These are phyloP conservation scores for Paramecium pentaurelia DNA, from an alignment of 73 alveolate genomes.

Conservation along the genomic window DNA sequence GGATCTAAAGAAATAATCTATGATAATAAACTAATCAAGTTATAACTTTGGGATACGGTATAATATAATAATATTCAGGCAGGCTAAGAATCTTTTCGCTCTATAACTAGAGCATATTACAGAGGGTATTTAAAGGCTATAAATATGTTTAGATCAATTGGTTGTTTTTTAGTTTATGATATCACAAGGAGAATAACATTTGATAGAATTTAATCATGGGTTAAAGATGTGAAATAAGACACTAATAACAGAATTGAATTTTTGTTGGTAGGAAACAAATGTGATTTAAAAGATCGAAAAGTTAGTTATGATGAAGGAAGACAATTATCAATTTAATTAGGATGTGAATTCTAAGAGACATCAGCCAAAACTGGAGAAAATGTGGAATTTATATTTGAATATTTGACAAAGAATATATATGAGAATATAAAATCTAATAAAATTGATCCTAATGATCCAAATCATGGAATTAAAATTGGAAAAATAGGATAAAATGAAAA, in stretches of 20 bases:
- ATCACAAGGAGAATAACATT: slow-evolving; percentile 65
- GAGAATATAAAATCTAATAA: not conserved
- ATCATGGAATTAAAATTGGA: slow-evolving; percentile 23
- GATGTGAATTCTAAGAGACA: slow-evolving; percentile 62
- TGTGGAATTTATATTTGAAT: slow-evolving; percentile 52
- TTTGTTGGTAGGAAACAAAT: slow-evolving; percentile 79
- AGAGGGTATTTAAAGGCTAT: slow-evolving; percentile 16
- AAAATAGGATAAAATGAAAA: not conserved
- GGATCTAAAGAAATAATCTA: slow-evolving; percentile 73
- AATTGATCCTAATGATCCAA: slow-evolving; percentile 5
- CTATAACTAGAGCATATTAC: slow-evolving; percentile 58
- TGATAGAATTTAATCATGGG: slow-evolving; percentile 72
- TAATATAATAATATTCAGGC: slow-evolving; percentile 43
- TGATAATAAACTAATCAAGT: slow-evolving; percentile 70
- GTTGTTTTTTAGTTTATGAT: slow-evolving; percentile 80
- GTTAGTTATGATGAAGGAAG: slow-evolving; percentile 66
- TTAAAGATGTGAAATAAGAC: slow-evolving; percentile 51
- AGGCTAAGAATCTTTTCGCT: slow-evolving; percentile 62
- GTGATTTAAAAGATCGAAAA: slow-evolving; percentile 67
- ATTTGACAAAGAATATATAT: not conserved
- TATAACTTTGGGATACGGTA: slow-evolving; percentile 89
- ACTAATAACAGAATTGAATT: not conserved
- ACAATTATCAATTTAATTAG: slow-evolving; percentile 52
- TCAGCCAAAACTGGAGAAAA: slow-evolving; percentile 74
- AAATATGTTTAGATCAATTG: slow-evolving; percentile 77